Conservation (phyloP, 2,329 filamentous ascomycete genomes). For the Epichloe sylvatica region DNA sequence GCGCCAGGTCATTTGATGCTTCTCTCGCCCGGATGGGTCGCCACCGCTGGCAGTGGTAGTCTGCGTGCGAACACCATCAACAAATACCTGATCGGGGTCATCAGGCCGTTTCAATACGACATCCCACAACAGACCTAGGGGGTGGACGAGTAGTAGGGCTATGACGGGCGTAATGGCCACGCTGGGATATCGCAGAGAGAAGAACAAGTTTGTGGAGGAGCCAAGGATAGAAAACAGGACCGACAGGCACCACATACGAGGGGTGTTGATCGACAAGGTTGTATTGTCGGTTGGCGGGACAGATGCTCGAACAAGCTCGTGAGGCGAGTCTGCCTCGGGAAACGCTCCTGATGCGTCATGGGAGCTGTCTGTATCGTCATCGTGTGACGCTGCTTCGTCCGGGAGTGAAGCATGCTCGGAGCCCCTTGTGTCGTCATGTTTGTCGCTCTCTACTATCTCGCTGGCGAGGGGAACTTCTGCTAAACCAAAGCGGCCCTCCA, state of each 20-base stretch:
- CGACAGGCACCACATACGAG: conserved; percentile 77
- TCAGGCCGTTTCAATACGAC: conserved; percentile 49
- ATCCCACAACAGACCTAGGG: conserved; percentile 76
- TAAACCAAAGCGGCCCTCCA: conserved; percentile 40
- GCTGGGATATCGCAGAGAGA: conserved; percentile 79
- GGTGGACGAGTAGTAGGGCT: conserved; percentile 70
- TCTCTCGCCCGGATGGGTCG: conserved; percentile 9
- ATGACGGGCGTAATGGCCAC: conserved; percentile 84
- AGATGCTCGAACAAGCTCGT: conserved; percentile 67
- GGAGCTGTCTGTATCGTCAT: conserved; percentile 22
- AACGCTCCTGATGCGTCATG: conserved; percentile 32
- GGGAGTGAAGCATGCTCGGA: conserved; percentile 21
- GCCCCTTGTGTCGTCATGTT: conserved; percentile 22
- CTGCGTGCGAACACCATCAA: conserved; percentile 31
- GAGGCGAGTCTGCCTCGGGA: conserved; percentile 56
- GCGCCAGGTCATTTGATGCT: conserved; percentile 34
- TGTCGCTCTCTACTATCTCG: conserved; percentile 29
- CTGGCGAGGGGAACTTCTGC: conserved; percentile 33
- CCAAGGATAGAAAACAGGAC: conserved; percentile 67
- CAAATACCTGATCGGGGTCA: conserved; percentile 34
- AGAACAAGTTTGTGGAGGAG: conserved; percentile 76
- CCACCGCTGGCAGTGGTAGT: conserved; percentile 8
- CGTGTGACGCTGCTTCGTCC: conserved; percentile 5
- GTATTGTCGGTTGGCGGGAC: conserved; percentile 64
- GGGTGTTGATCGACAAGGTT: conserved; percentile 70